Evolutionary conservation across 495 filamentous ascomycete genomes (phyloP).

Genomic region (Xylaria scruposa): DNA sequence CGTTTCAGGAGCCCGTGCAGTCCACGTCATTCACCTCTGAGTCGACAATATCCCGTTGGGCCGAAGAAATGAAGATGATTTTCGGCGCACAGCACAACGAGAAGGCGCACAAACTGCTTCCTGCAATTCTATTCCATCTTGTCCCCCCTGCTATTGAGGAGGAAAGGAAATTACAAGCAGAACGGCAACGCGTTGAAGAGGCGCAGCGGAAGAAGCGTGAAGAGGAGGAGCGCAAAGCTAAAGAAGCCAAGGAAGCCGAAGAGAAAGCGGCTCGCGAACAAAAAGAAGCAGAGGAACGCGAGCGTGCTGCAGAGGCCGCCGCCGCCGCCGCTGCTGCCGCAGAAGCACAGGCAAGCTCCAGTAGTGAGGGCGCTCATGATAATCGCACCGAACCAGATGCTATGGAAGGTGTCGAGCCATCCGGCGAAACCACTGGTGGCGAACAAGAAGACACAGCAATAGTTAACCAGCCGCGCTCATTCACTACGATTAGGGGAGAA

Average conservation of each 20-base stretch:
- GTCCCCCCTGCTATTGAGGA: slow-evolving; percentile 85
- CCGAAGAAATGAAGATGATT: slow-evolving; percentile 86
- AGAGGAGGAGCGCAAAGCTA: slow-evolving; percentile 62
- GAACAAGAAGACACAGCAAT: slow-evolving; percentile 39
- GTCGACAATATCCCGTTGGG: slow-evolving; percentile 78
- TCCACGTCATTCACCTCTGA: slow-evolving; percentile 75
- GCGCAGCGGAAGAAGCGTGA: slow-evolving; percentile 66
- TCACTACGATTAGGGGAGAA: slow-evolving; percentile 81
- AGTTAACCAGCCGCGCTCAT: slow-evolving; percentile 61
- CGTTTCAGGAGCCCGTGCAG: slow-evolving; percentile 55
- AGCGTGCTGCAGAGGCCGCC: slow-evolving; percentile 42
- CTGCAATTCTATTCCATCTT: slow-evolving; percentile 72
- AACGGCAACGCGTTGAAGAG: slow-evolving; percentile 68
- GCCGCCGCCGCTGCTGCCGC: slow-evolving; percentile 50
- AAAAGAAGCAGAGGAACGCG: slow-evolving; percentile 64
- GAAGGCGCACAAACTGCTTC: slow-evolving; percentile 71
- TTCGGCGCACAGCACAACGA: slow-evolving; percentile 73
- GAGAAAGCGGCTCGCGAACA: slow-evolving; percentile 62
- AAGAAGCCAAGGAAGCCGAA: slow-evolving; percentile 66
- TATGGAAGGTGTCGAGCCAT: slow-evolving; percentile 87
- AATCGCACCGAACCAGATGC: slow-evolving; percentile 55
- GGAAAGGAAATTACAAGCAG: slow-evolving; percentile 67
- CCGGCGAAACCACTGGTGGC: slow-evolving; percentile 44
- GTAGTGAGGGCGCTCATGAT: slow-evolving; percentile 30
- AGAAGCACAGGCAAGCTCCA: slow-evolving; percentile 38